Percentiles rank a stretch among this genome's conserved stretches.
phyloP scores from a whole-genome alignment of 2,329 filamentous ascomycete species.

The Hypoxylon sp. region DNA sequence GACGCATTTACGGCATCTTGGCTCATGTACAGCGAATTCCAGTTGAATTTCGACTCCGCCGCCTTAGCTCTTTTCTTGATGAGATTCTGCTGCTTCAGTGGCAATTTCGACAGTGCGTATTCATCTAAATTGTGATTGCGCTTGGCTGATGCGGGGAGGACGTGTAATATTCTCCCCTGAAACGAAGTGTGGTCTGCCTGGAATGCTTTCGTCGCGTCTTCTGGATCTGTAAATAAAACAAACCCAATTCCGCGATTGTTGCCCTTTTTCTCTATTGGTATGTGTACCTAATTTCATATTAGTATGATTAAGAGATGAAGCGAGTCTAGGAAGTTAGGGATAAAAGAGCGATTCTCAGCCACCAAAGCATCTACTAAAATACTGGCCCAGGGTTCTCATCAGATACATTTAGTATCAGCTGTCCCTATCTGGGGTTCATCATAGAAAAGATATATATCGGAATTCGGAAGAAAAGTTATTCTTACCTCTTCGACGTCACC shows the following conservation, averaged over 20 bases:
- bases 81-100: conserved; percentile 92
- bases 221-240: conserved; percentile 79
- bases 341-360: conserved; percentile 71
- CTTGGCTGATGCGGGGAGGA: conserved; percentile 86
- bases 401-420: conserved; percentile 93
- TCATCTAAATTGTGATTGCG: conserved; percentile 87
- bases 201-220: conserved; percentile 82
- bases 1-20: conserved; percentile 94
- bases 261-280: conserved; percentile 79
- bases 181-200: conserved; percentile 87
- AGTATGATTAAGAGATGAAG: conserved; percentile 52
- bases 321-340: conserved; percentile 42
- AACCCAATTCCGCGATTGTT: conserved; percentile 91
- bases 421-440: conserved; percentile 99
- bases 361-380: conserved; percentile 99
- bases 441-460: conserved; percentile 60
- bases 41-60: conserved; percentile 84
- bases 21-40: conserved; percentile 99
- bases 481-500: conserved; percentile 90
- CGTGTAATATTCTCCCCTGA: conserved; percentile 91
- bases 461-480: conserved; percentile 45
- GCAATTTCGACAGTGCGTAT: conserved; percentile 88
- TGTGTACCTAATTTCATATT: conserved; percentile 77
- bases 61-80: conserved; percentile 88
- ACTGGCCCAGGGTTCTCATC: conserved; percentile 91